Conservation (phyloP, 495 filamentous ascomycete genomes). For the Penicillium angulare region DNA sequence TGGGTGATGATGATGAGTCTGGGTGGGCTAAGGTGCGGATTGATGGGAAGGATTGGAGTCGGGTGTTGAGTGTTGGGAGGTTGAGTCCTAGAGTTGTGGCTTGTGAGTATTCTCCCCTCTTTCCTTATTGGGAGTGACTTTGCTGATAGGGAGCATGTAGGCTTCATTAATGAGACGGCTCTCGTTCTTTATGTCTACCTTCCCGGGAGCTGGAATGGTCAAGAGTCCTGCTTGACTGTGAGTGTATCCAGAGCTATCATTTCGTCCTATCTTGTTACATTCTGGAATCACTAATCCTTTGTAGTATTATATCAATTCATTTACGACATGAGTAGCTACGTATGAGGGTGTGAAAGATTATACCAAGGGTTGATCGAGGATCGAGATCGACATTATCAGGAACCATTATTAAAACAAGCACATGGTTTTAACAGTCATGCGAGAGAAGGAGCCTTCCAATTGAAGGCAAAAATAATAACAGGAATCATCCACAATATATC, state of each 20-base stretch:
- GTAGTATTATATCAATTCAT: constrained; percentile 63
- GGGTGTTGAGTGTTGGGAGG: constrained; percentile 83
- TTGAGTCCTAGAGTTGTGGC: constrained; percentile 89
- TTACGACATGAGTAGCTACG: constrained; percentile 28
- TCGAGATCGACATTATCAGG: constrained; percentile 10
- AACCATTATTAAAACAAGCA: constrained; percentile 25
- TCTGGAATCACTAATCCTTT: not conserved
- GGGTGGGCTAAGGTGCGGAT: constrained; percentile 84
- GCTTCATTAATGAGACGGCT: constrained; percentile 73
- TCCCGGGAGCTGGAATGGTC: constrained; percentile 64
- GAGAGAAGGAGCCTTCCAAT: constrained; percentile 8
- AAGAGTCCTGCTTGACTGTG: constrained; percentile 79
- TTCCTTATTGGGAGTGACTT: not conserved
- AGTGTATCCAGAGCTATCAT: constrained; percentile 17
- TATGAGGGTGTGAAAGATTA: not conserved
- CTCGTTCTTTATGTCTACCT: constrained; percentile 92
- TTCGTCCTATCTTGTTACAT: too few relatives aligned
- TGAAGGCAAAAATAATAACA: constrained; percentile 6
- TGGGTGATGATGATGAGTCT: constrained; percentile 53
- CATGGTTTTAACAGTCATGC: constrained; percentile 9
- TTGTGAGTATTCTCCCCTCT: constrained; percentile 49
- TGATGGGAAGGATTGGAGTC: constrained; percentile 89
- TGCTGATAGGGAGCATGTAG: constrained; percentile 23
- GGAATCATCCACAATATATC: constrained; percentile 1
- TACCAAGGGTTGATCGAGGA: not conserved